These are phyloP conservation scores for Phytophthora pinifolia DNA, from an alignment of 352 stramenopile genomes.

Conservation along the genomic window DNA sequence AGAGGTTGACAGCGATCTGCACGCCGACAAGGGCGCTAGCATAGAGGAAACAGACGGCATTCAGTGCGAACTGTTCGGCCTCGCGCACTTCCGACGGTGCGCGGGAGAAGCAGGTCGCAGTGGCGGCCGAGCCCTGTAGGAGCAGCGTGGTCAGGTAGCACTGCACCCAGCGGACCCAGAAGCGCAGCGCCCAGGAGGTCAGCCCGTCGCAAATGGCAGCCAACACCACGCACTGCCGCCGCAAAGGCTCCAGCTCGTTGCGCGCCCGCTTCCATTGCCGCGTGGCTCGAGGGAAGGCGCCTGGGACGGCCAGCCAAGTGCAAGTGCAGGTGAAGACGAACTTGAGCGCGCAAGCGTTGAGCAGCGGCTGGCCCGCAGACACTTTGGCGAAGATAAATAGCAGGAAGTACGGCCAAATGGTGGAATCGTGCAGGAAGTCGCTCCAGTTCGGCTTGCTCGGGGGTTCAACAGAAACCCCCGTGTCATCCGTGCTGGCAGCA, in stretches of 20 bases:
- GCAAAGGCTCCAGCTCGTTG: slow-evolving; percentile 46
- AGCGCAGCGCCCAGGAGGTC: slow-evolving; percentile 54
- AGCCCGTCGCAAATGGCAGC: slow-evolving; percentile 56
- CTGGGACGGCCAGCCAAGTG: slow-evolving; percentile 65
- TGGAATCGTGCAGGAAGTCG: slow-evolving; percentile 72
- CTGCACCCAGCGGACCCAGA: slow-evolving; percentile 61
- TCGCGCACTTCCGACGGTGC: slow-evolving; percentile 52
- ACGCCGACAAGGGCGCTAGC: slow-evolving; percentile 59
- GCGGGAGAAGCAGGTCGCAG: slow-evolving; percentile 37
- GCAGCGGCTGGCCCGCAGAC: slow-evolving; percentile 36
- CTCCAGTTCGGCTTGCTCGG: slow-evolving; percentile 25
- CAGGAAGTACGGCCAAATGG: slow-evolving; percentile 75
- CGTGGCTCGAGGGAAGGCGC: slow-evolving; percentile 55
- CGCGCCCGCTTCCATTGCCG: slow-evolving; percentile 49
- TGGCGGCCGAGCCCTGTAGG: slow-evolving; percentile 18
- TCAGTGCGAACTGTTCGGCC: slow-evolving; percentile 60
- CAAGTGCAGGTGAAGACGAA: slow-evolving; percentile 69
- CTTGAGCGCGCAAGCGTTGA: slow-evolving; percentile 60
- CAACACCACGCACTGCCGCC: slow-evolving; percentile 53
- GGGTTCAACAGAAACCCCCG: slow-evolving; percentile 1
- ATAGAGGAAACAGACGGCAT: slow-evolving; percentile 56
- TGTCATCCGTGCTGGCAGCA: neutral
- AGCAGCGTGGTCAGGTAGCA: slow-evolving; percentile 47
- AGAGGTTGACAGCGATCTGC: slow-evolving; percentile 68
- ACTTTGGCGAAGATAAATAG: slow-evolving; percentile 54